phyloP scores from a whole-genome alignment of 1,139 yeast genomes.

The Geotrichum cucujoidarum region DNA sequence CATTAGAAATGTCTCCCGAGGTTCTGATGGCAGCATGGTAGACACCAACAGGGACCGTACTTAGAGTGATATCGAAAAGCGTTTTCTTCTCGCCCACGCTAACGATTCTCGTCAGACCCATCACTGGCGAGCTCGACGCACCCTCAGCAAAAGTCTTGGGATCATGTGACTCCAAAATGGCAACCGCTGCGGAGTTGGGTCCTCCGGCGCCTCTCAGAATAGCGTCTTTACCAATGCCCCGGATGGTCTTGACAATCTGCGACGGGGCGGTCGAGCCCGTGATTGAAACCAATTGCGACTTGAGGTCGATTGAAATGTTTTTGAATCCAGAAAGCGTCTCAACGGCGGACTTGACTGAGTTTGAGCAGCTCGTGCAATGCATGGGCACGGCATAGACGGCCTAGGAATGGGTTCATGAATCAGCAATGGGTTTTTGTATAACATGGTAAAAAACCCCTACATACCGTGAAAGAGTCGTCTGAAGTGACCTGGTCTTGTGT shows the following conservation, averaged over 20 bases:
- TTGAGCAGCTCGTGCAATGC: slow-evolving; percentile 67
- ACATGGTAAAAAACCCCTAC: background rate
- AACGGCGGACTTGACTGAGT: slow-evolving; percentile 53
- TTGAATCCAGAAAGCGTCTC: slow-evolving; percentile 38
- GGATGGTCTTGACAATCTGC: slow-evolving; percentile 57
- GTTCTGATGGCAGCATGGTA: slow-evolving; percentile 66
- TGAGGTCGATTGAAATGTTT: slow-evolving; percentile 50
- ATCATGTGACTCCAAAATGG: slow-evolving; percentile 73
- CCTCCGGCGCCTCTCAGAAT: slow-evolving; percentile 87
- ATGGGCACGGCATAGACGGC: slow-evolving; percentile 67
- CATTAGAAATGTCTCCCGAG: slow-evolving; percentile 71
- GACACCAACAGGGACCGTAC: slow-evolving; percentile 49
- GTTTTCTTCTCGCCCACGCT: slow-evolving; percentile 48
- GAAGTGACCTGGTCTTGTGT: slow-evolving; percentile 8
- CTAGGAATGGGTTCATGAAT: slow-evolving; percentile 15
- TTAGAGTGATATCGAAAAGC: slow-evolving; percentile 72
- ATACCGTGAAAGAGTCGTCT: slow-evolving; percentile 9
- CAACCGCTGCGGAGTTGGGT: slow-evolving; percentile 86
- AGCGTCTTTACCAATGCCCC: slow-evolving; percentile 74
- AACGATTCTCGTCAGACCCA: slow-evolving; percentile 87
- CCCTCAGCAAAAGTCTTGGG: slow-evolving; percentile 41
- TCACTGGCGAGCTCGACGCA: slow-evolving; percentile 47
- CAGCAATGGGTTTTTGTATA: background rate
- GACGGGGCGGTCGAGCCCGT: slow-evolving; percentile 69
- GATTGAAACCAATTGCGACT: slow-evolving; percentile 55